These are phyloP conservation scores for Fusarium sp. DNA, from an alignment of 2,329 filamentous ascomycete genomes.

Conservation along the genomic window DNA sequence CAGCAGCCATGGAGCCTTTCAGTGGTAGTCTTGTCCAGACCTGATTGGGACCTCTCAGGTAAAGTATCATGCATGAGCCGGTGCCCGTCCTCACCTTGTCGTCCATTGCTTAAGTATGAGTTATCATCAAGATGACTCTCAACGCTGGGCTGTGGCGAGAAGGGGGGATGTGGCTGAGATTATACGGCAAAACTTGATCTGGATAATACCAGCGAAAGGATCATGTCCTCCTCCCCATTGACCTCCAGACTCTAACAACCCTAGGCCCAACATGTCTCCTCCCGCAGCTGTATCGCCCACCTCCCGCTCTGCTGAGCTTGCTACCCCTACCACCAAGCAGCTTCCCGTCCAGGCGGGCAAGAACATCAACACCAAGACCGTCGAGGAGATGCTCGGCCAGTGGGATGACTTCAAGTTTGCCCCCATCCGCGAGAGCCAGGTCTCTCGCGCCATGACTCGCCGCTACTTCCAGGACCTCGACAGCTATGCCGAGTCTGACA, in stretches of 20 bases:
- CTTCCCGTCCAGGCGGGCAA: constrained; percentile 36
- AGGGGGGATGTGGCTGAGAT: constrained; percentile 70
- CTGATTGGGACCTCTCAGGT: constrained; percentile 54
- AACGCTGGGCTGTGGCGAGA: background rate
- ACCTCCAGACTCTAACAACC: constrained; percentile 47
- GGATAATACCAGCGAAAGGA: constrained; percentile 99
- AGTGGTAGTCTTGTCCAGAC: constrained; percentile 52
- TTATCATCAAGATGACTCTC: background rate
- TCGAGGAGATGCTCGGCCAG: constrained; percentile 69
- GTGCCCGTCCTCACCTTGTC: constrained; percentile 56
- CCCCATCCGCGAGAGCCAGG: constrained; percentile 90
- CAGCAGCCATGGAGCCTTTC: constrained; percentile 51
- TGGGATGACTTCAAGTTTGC: constrained; percentile 87
- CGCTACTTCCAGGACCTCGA: constrained; percentile 94
- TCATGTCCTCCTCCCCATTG: constrained; percentile 78
- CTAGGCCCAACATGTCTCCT: constrained; percentile 67
- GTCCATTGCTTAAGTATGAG: background rate
- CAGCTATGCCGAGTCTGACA: constrained; percentile 89
- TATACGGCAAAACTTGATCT: constrained; percentile 98
- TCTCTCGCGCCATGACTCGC: constrained; percentile 91
- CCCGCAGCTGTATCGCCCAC: constrained; percentile 73
- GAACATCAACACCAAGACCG: constrained; percentile 48
- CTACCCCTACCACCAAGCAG: constrained; percentile 47
- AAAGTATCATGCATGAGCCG: constrained; percentile 70
- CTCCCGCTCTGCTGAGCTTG: constrained; percentile 59